Base-by-base conservation (phyloP, 192 early-diverging fungal genomes). In the Backusella macrospora region DNA sequence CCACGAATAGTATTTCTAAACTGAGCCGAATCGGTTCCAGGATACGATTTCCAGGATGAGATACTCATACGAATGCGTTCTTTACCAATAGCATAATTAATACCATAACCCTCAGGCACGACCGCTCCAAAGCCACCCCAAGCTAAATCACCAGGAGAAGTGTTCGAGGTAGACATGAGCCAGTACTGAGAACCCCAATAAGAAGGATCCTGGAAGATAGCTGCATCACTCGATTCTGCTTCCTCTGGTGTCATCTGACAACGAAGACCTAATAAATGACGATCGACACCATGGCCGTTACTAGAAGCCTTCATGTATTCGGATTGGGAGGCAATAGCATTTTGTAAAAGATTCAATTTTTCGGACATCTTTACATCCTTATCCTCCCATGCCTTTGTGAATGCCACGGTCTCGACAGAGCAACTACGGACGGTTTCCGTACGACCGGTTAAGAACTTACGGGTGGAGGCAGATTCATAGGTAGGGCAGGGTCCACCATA, bases 381-480 rank as follows among this genome's bases (percentile, higher is more conserved):
- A 80, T 95, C 89, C 63, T 92, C 92, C 73, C 95, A 92, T 4
- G 86, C 84, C 21, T 87, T 81, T 29, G 87, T 89, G 79, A 96
- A 99, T 0, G 83, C 92, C 78, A 91, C 83, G 52, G 88, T 88
- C 14, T 98, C 96, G 6, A 77, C 74, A 13, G 93, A 92, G 75
- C 91, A 91, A 49, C 92, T 90, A 12, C 97, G 88, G 23, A 92
- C 92, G 40, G 96, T 99, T 78, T 99, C 97, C 23, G 97, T 99
- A 49, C 97, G 88, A 6, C 97, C 97, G 55, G 93, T 92, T 63
- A 87, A 79, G 84, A 93, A 93, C 39, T 80, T 59, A 15, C 93
- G 87, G 37, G 88, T 86, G 18, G 93, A 92, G 13, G 93, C 87
- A 21, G 93, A 88, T 72, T 95, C 92, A 76, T 95, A 94, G 0